phyloP scores from a whole-genome alignment of 2,329 filamentous ascomycete species.

The Gaeumannomyces sp. region DNA sequence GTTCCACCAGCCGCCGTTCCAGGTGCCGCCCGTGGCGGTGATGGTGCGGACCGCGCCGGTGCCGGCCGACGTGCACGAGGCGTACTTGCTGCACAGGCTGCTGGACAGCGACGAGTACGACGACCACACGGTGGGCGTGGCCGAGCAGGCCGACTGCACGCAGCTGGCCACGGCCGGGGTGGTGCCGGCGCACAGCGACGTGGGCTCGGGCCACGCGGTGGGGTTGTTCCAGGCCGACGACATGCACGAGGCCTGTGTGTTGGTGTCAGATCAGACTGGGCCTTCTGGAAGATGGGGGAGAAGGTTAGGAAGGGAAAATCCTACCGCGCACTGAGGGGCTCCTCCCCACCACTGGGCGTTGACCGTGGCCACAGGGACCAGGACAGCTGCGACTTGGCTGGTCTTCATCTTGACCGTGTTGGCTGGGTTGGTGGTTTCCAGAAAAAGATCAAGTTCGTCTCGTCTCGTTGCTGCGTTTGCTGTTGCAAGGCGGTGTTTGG shows the following conservation, averaged over 20 bases:
- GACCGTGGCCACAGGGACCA: conserved; percentile 23
- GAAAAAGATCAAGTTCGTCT: background rate
- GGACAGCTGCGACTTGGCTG: conserved; percentile 19
- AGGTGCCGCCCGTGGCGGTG: conserved; percentile 28
- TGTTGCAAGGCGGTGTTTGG: background rate
- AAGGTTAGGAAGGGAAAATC: conserved; percentile 15
- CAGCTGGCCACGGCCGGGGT: conserved; percentile 21
- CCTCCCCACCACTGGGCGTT: conserved; percentile 31
- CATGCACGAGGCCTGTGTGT: conserved; percentile 34
- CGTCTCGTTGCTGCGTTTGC: background rate
- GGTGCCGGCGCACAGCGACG: conserved; percentile 22
- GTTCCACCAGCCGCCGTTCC: conserved; percentile 24
- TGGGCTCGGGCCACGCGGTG: conserved; percentile 24
- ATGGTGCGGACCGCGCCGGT: conserved; percentile 33
- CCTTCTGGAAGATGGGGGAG: background rate
- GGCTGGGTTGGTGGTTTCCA: background rate
- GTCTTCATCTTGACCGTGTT: conserved; percentile 25
- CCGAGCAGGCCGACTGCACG: conserved; percentile 24
- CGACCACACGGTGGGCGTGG: conserved; percentile 23
- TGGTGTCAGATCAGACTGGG: conserved; percentile 4
- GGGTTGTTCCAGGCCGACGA: conserved; percentile 30
- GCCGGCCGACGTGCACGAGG: conserved; percentile 32
- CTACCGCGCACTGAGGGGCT: conserved; percentile 36
- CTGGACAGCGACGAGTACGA: conserved; percentile 31
- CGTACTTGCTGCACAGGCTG: conserved; percentile 34